Evolutionary conservation across 176 grass and related monocot genomes (phyloP).

Genomic region (Zea luxurians): DNA sequence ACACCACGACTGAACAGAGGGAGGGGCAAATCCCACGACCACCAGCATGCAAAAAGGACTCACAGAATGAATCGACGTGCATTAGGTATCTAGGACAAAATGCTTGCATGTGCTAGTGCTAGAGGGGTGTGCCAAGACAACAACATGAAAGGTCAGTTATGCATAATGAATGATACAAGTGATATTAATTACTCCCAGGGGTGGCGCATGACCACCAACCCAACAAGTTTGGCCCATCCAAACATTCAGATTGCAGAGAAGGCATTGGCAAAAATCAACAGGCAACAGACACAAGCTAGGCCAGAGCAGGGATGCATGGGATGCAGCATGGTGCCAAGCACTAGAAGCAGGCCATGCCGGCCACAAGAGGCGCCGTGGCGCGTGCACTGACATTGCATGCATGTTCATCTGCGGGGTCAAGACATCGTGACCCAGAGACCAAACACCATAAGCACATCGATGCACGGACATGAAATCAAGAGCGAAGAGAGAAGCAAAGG

Average conservation of each 20-base stretch:
- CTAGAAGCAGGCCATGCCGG: constrained; percentile 19
- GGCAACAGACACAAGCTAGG: constrained; percentile 26
- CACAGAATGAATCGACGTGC: constrained; percentile 35
- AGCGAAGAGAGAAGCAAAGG: constrained; percentile 14
- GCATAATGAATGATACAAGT: constrained; percentile 24
- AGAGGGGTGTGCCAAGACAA: constrained; percentile 25
- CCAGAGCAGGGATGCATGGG: constrained; percentile 49
- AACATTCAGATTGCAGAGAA: constrained; percentile 41
- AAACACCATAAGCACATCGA: constrained; percentile 48
- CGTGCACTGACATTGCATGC: constrained; percentile 63
- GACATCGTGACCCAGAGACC: constrained; percentile 38
- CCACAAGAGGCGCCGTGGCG: constrained; percentile 10
- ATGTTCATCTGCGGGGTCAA: constrained; percentile 31
- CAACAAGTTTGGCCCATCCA: constrained; percentile 23
- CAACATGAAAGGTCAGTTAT: constrained; percentile 22
- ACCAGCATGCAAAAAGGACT: constrained; percentile 33
- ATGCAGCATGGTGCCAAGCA: constrained; percentile 30
- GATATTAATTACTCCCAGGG: constrained; percentile 25
- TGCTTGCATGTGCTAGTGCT: constrained; percentile 28
- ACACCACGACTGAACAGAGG: constrained; percentile 26
- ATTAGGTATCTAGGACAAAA: constrained; percentile 30
- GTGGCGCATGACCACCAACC: constrained; percentile 26
- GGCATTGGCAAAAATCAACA: constrained; percentile 17
- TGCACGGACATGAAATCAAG: constrained; percentile 61
- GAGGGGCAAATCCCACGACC: constrained; percentile 21